Evolutionary conservation across 345 rosid genomes (phyloP).

Genomic region (Gossypium turneri): DNA sequence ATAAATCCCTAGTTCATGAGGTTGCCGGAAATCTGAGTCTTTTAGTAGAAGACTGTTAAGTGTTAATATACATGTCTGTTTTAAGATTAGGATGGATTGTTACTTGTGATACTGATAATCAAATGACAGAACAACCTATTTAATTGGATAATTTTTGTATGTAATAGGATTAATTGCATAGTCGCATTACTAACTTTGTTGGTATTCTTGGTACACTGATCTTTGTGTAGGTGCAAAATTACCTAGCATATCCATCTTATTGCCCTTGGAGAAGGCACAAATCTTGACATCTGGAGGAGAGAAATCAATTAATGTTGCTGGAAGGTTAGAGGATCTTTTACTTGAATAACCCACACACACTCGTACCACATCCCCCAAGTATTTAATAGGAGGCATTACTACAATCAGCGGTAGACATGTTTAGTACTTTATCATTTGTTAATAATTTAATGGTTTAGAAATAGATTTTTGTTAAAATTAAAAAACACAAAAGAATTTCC

Average conservation of each 20-base stretch:
- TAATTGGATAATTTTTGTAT: neutral
- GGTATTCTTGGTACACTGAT: neutral
- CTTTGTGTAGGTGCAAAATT: constrained; percentile 62
- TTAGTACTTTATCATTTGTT: neutral
- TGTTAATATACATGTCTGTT: neutral
- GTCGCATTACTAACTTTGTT: constrained; percentile 10
- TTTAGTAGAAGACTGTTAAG: neutral
- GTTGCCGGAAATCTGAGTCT: neutral
- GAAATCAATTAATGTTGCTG: constrained; percentile 61
- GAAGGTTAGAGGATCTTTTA: constrained; percentile 43
- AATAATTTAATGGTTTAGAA: neutral
- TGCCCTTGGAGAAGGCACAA: constrained; percentile 54
- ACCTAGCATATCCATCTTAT: constrained; percentile 60
- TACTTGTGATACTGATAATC: neutral
- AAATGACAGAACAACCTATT: neutral
- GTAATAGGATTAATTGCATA: neutral
- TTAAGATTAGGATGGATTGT: neutral
- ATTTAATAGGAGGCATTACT: neutral
- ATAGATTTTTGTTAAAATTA: neutral
- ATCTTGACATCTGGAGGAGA: constrained; percentile 45
- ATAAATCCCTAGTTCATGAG: neutral
- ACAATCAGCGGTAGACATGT: neutral
- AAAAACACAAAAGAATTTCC: neutral
- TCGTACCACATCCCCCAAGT: neutral
- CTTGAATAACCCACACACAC: neutral